phyloP scores from a whole-genome alignment of 2,329 filamentous ascomycete species.

The Phaeosphaeria sp. region DNA sequence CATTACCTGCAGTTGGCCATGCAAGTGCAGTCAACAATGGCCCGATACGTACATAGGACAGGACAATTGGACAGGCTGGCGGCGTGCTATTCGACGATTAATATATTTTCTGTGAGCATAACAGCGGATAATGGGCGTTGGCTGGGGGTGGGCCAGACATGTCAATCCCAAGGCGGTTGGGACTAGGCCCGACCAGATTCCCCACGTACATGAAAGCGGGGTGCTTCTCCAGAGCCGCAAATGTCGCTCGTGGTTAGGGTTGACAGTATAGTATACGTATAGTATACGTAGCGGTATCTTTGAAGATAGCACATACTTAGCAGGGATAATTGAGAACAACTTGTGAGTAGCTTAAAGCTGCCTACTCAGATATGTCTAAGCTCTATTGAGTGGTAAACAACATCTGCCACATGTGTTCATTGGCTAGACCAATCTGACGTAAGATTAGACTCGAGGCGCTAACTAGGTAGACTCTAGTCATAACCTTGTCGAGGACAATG shows the following conservation, averaged over 20 bases:
- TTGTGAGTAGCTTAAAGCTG: no score
- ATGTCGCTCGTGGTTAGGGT: conserved; percentile 19
- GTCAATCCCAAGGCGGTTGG: conserved; percentile 1
- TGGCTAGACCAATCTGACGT: no score
- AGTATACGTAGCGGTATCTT: no score
- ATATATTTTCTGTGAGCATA: conserved; percentile 13
- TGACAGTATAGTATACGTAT: no score
- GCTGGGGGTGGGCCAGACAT: conserved; percentile 3
- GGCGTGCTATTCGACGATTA: conserved; percentile 7
- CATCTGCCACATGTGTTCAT: no score
- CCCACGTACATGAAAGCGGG: conserved; percentile 12
- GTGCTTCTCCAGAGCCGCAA: conserved; percentile 5
- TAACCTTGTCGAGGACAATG: no score
- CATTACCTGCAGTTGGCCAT: conserved; percentile 16
- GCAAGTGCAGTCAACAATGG: conserved; percentile 11
- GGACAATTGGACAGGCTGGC: conserved; percentile 7
- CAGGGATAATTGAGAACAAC: no score
- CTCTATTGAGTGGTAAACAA: no score
- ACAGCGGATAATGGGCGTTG: not conserved
- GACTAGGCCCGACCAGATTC: conserved; percentile 9
- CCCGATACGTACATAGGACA: conserved; percentile 12
- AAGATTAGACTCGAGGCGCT: no score
- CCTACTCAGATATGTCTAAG: no score
- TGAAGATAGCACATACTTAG: no score
- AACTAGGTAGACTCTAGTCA: no score